Conservation (phyloP, 768 basidiomycete species). For the Collybiopsis confluens region DNA sequence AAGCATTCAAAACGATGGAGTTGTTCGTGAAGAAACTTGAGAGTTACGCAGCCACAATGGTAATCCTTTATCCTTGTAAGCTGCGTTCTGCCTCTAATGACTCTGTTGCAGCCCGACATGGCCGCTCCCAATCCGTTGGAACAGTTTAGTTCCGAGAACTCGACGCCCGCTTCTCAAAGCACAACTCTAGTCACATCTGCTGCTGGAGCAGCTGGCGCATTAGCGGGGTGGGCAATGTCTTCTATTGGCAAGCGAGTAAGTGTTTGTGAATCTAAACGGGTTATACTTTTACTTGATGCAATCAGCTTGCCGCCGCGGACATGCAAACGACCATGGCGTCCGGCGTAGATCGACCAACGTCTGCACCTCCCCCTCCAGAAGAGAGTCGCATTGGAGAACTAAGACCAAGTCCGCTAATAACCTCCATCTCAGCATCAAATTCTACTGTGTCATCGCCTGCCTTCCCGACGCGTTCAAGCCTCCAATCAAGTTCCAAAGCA, state of each 20-base stretch:
- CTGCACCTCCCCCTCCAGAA: constrained; percentile 33
- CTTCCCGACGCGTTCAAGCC: constrained; percentile 8
- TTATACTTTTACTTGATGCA: neutral
- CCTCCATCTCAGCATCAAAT: constrained; percentile 14
- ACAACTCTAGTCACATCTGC: constrained; percentile 73
- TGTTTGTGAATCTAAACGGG: neutral
- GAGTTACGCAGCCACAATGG: constrained; percentile 77
- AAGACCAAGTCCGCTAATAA: constrained; percentile 9
- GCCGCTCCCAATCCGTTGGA: constrained; percentile 19
- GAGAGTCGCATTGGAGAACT: constrained; percentile 6
- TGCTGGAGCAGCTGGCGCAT: constrained; percentile 83
- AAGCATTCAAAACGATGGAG: constrained; percentile 91
- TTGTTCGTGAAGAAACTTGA: constrained; percentile 84
- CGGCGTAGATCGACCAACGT: constrained; percentile 34
- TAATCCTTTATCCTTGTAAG: constrained; percentile 25
- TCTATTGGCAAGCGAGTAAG: constrained; percentile 79
- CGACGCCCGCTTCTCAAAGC: constrained; percentile 30
- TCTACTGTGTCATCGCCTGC: constrained; percentile 20
- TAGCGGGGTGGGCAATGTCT: constrained; percentile 96
- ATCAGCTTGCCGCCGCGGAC: constrained; percentile 67
- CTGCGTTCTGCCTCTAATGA: neutral
- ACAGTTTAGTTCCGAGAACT: constrained; percentile 9
- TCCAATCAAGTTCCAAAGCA: constrained; percentile 28
- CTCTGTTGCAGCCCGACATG: constrained; percentile 49
- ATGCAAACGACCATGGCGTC: constrained; percentile 62